Base-by-base conservation (phyloP, 2,329 filamentous ascomycete genomes). In the Phyllosticta ampelicida region DNA sequence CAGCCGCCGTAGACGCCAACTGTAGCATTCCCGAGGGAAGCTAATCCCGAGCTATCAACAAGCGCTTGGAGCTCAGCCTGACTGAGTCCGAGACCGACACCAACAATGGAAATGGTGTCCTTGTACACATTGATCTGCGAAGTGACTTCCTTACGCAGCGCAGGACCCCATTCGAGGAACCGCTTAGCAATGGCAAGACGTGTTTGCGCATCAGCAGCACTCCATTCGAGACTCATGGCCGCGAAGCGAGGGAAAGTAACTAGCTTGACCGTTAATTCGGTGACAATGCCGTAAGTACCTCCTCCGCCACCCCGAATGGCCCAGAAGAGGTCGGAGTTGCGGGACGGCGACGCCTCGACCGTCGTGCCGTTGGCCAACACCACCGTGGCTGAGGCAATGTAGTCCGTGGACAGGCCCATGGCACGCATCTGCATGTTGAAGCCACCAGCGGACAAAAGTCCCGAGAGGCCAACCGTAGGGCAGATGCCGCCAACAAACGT, bases 251-350 rank as follows among this genome's bases (percentile, higher is more conserved):
- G 18, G 65, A 66, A 44, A 6, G 36, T 44, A 4, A 18, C 36
- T 6, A 44, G n/a, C 56, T 65, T 65, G 5, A 68, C 62, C 2
- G 68, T 71, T 29, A 69, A 48, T 1, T 68, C 67, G 10, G 67
- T 54, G 10, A 69, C 67, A n/a, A 71, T 63, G n/a, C 64, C 70
- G 53, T 65, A 72, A 0, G 66, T 70, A n/a, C 65, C 65, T 6
- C 67, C 68, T 3, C 70, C 69, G 30, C 69, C 70, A 9, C 66
- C 67, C 16, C 60, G 63, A 2, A 73, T 61, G 9, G 70, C 71
- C 70, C 70, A 73, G 62, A 70, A 72, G 1, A 71, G 65, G 48
- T 72, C 70, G 2, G 62, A 23, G 58, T 71, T 68, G 21, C 67
- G 36, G 4, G 62, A 63, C 13, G 65, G 54, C 4, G 68, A 65